Conservation (phyloP, 2,329 filamentous ascomycete species). For the Paecilomyces dactylethromorphus region DNA sequence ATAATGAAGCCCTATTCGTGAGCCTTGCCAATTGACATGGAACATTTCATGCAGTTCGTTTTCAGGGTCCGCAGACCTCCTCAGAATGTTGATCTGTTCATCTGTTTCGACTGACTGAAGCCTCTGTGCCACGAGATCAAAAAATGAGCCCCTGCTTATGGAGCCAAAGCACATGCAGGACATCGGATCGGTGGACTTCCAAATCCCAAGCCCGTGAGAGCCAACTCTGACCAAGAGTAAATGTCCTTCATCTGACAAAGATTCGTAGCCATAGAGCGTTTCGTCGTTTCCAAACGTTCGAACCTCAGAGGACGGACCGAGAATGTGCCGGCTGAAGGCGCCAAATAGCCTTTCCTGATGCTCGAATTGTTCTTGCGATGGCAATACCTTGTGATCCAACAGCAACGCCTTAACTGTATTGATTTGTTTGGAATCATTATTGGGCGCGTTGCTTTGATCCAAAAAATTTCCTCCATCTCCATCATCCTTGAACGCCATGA, state of each 20-base stretch:
- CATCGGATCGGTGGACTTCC: constrained; percentile 56
- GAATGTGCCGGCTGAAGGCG: not conserved
- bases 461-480: not conserved
- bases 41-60: constrained; percentile 58
- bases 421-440: not conserved
- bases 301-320: not conserved
- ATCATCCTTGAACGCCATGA: not conserved
- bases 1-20: not conserved
- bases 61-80: constrained; percentile 42
- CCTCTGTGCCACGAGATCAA: constrained; percentile 51
- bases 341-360: not conserved
- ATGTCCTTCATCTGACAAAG: not conserved
- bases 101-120: constrained; percentile 41
- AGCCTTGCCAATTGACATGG: constrained; percentile 51
- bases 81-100: constrained; percentile 45
- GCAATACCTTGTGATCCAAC: not conserved
- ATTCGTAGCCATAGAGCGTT: not conserved
- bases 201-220: constrained; percentile 58
- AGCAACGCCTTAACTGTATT: not conserved
- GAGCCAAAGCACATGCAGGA: constrained; percentile 61
- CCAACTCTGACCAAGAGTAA: constrained; percentile 54
- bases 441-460: not conserved
- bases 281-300: not conserved
- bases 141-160: constrained; percentile 56
- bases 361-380: not conserved